Conservation (phyloP, 345 rosid species). For the Salix koriyanagi region DNA sequence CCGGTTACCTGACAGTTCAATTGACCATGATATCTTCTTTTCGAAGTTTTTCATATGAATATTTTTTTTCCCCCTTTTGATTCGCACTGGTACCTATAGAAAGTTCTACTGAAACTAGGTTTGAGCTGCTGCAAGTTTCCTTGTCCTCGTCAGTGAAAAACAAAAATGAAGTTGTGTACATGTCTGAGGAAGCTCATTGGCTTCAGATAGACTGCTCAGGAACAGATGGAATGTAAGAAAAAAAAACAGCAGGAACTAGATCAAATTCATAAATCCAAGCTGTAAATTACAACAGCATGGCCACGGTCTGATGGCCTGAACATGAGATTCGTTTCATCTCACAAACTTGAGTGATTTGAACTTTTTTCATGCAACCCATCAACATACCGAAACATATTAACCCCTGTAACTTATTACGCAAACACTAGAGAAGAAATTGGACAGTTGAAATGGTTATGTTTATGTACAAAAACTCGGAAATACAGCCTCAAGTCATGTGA, state of each 20-base stretch:
- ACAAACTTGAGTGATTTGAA: background rate
- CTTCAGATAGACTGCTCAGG: background rate
- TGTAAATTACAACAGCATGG: background rate
- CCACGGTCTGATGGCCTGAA: background rate
- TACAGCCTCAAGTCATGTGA: constrained; percentile 9
- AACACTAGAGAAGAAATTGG: background rate
- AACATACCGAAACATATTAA: background rate
- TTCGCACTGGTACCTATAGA: no score
- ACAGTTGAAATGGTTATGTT: background rate
- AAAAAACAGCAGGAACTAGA: background rate
- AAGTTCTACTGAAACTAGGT: no score
- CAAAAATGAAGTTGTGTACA: background rate
- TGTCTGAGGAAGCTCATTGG: background rate
- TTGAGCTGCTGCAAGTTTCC: no score
- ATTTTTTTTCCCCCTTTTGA: no score
- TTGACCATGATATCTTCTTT: background rate
- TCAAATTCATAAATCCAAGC: background rate
- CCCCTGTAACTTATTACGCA: background rate
- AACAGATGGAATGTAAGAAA: background rate
- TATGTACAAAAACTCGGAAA: background rate
- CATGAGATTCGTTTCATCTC: background rate
- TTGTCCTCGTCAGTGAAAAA: no score
- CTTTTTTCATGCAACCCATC: background rate
- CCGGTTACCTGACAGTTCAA: background rate
- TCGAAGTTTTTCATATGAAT: background rate